Evolutionary conservation across 2,329 filamentous ascomycete genomes (phyloP), one percentile per base, ranked within the genome.

Genomic region (Neurospora sp.): DNA sequence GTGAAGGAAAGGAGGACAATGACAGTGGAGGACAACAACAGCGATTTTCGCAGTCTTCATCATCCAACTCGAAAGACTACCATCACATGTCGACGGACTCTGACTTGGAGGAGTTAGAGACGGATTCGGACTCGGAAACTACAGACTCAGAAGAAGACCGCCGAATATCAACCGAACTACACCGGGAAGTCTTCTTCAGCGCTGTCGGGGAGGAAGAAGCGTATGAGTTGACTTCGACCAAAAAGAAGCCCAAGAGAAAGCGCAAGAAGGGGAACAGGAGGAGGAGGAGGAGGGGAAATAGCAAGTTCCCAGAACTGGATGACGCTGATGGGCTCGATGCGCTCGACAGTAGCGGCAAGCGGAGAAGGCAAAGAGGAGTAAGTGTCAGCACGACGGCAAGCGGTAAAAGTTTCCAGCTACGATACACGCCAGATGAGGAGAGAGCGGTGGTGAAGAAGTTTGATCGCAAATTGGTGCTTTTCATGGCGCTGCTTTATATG

Each of bases 401-500:
- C 67, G 33, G 33, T 28, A 58, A 28, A 9, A 33, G 46, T 33
- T 33, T 58, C 68, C 46, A 4, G 52, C 78, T 80, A 76, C 76
- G 80, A 23, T 87, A 85, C 71, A 85, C 85, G 3, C 80, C 82
- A 0, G 90, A 93, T 69, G 93, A 97, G 78, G 93, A 96, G 77
- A 81, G 79, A 28, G 82, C 84, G 4, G 89, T 96, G 9, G 84
- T 93, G 70, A 84, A 84, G 76, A 93, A 92, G 80, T 88, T 97
- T 74, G 93, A 97, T 78, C 84, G 87, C 70, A 87, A 86, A 73
- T 84, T 97, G 68, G 92, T 97, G 6, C 78, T 92, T 0, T 96
- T 97, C 77, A 85, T 97, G 73, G 91, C 92, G 11, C 78, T 95
- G 71, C 84, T 97, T 13, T 97, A 96, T 78, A 86, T 96, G 84